Conservation (phyloP, 495 filamentous ascomycete genomes). For the Parmelia sp. region DNA sequence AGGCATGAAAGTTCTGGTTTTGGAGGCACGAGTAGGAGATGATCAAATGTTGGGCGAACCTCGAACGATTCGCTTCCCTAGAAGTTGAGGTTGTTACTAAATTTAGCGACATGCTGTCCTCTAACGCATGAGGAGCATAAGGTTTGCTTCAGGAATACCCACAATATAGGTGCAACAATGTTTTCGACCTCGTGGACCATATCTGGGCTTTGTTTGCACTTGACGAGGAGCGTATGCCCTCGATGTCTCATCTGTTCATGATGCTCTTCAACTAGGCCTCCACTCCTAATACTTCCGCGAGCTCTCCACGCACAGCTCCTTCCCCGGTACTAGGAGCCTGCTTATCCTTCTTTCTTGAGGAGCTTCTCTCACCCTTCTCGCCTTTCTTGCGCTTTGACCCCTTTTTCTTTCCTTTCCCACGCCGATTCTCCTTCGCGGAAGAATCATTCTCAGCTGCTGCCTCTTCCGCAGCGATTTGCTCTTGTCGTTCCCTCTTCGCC, state of each 20-base stretch:
- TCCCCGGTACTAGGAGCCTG: neutral
- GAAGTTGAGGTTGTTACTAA: neutral
- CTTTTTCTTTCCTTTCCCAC: slow-evolving; percentile 25
- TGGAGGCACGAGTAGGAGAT: slow-evolving; percentile 78
- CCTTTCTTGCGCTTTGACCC: slow-evolving; percentile 17
- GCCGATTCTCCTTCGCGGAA: slow-evolving; percentile 34
- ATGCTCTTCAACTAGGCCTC: neutral
- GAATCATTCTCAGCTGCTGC: slow-evolving; percentile 37
- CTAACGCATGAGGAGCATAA: neutral
- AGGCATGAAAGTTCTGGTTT: slow-evolving; percentile 81
- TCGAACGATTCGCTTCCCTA: neutral
- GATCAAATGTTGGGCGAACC: neutral
- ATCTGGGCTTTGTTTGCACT: neutral
- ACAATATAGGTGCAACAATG: neutral
- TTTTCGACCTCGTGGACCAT: neutral
- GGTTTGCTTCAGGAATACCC: neutral
- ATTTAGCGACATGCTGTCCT: neutral
- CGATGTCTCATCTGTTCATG: no score
- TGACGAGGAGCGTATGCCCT: neutral
- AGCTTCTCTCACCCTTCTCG: slow-evolving; percentile 7
- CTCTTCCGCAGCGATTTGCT: slow-evolving; percentile 30
- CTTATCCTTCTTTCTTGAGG: neutral
- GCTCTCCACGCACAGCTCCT: slow-evolving; percentile 5
- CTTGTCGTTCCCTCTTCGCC: slow-evolving; percentile 31
- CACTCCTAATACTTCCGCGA: slow-evolving; percentile 9